Evolutionary conservation across 2,329 filamentous ascomycete species (phyloP).

Genomic region (Curvularia sp.): DNA sequence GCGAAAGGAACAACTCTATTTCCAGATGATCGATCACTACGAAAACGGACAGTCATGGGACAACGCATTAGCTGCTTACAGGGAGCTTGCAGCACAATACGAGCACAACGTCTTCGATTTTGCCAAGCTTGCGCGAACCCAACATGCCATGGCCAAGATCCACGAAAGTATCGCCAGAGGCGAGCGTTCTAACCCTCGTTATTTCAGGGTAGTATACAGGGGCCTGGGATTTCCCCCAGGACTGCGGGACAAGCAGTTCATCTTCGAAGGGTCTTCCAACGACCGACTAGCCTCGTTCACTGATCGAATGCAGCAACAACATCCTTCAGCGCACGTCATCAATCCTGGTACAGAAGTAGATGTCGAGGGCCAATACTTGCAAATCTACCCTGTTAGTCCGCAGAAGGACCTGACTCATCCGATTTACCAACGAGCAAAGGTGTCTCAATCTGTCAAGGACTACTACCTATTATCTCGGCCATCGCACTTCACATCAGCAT

Average conservation of each 20-base stretch:
- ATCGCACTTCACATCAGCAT: slow-evolving; percentile 78
- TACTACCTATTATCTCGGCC: slow-evolving; percentile 81
- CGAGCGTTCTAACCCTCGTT: slow-evolving; percentile 78
- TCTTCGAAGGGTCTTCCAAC: slow-evolving; percentile 81
- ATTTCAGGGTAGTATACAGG: slow-evolving; percentile 89
- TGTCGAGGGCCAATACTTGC: slow-evolving; percentile 87
- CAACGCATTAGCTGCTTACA: slow-evolving; percentile 84
- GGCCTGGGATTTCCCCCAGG: slow-evolving; percentile 85
- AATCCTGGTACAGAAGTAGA: slow-evolving; percentile 74
- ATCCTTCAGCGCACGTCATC: slow-evolving; percentile 83
- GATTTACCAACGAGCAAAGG: slow-evolving; percentile 86
- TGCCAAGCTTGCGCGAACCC: slow-evolving; percentile 84
- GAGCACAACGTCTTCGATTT: slow-evolving; percentile 91
- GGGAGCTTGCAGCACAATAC: slow-evolving; percentile 90
- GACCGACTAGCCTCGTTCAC: slow-evolving; percentile 84
- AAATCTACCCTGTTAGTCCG: slow-evolving; percentile 80
- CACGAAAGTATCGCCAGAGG: slow-evolving; percentile 88
- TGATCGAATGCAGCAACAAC: slow-evolving; percentile 89
- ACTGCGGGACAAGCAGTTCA: slow-evolving; percentile 87
- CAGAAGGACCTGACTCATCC: slow-evolving; percentile 83
- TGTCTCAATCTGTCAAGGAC: slow-evolving; percentile 83
- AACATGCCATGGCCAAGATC: slow-evolving; percentile 89
- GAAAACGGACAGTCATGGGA: slow-evolving; percentile 96
- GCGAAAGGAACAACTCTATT: slow-evolving; percentile 89
- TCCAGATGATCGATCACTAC: slow-evolving; percentile 92